Base-by-base conservation (phyloP, 2,329 filamentous ascomycete species). In the Pseudopyricularia cyperi region DNA sequence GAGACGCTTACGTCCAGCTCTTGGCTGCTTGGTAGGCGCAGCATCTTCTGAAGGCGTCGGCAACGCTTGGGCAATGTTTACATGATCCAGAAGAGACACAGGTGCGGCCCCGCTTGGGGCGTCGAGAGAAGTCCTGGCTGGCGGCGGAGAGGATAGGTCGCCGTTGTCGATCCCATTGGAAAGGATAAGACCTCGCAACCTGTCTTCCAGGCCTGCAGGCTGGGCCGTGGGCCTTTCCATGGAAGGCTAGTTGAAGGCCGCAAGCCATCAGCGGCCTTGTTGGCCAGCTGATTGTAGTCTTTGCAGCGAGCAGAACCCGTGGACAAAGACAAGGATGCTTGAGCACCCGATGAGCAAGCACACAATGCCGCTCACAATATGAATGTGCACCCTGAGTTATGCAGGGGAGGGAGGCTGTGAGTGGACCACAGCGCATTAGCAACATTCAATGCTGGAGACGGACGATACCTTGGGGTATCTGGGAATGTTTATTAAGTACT, bases 1-100 rank as follows among this genome's bases (percentile, higher is more conserved):
- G 3, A 69, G 74, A 22, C 79, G 76, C 58, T 73, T 80, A 58
- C 68, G 68, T 50, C 58, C 54, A n/a, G 61, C 52, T 51, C 65
- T 70, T 5, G 52, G 11, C 30, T 50, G 37, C 49, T 51, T 42
- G 11, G 24, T 17, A 7, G 35, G 8, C 49, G 34, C 35, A 11
- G 3, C 19, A 2, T 30, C 49, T 12, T 19, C 17, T 6, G 30
- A 11, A n/a, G 4, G 19, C 19, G 19, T 44, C 42, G 15, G 12
- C 22, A 26, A 46, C 19, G 42, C 28, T 19, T 22, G 19, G 39
- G 39, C 12, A 24, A 44, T 7, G 39, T 17, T 7, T 24, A 22
- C 17, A 26, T 12, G 22, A 44, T 44, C 19, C 39, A 44, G 39
- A 1, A 26, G 4, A 24, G 39, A 44, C 17, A 24, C 39, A 19